phyloP scores from a whole-genome alignment of 495 filamentous ascomycete species.

The Usnea hakonensis region DNA sequence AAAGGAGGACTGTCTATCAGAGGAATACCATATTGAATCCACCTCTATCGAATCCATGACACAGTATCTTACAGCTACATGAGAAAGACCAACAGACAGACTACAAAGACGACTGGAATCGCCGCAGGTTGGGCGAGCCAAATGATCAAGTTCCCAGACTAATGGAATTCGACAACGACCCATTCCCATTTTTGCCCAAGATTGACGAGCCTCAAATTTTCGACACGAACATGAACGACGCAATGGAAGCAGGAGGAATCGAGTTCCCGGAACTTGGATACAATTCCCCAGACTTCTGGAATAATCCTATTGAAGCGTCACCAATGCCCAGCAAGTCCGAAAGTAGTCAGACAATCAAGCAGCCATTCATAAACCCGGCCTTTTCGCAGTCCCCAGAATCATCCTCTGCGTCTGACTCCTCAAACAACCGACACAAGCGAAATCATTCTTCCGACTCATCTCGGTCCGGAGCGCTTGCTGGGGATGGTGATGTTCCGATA shows the following conservation, averaged over 20 bases:
- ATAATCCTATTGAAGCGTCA: background rate
- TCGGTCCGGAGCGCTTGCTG: slow-evolving; percentile 24
- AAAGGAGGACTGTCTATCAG: background rate
- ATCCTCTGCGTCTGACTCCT: slow-evolving; percentile 40
- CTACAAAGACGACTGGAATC: background rate
- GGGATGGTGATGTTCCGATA: slow-evolving; percentile 25
- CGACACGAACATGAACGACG: slow-evolving; percentile 12
- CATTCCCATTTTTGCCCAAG: slow-evolving; percentile 18
- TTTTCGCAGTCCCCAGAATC: slow-evolving; percentile 12
- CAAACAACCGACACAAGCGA: slow-evolving; percentile 33
- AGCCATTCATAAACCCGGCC: background rate
- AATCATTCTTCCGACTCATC: slow-evolving; percentile 41
- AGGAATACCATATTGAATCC: background rate
- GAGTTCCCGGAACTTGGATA: slow-evolving; percentile 8
- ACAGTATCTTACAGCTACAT: background rate
- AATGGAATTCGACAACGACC: slow-evolving; percentile 18
- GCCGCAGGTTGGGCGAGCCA: background rate
- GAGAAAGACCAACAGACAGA: background rate
- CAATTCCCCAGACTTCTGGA: slow-evolving; percentile 8
- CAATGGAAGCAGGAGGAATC: slow-evolving; percentile 8
- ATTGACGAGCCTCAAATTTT: slow-evolving; percentile 12
- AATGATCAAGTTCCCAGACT: slow-evolving; percentile 3
- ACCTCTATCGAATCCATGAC: background rate
- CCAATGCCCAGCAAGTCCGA: slow-evolving; percentile 10
- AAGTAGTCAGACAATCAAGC: background rate